These are phyloP conservation scores for Colletotrichum sansevieriae DNA, from an alignment of 2,329 filamentous ascomycete genomes.

Conservation along the genomic window DNA sequence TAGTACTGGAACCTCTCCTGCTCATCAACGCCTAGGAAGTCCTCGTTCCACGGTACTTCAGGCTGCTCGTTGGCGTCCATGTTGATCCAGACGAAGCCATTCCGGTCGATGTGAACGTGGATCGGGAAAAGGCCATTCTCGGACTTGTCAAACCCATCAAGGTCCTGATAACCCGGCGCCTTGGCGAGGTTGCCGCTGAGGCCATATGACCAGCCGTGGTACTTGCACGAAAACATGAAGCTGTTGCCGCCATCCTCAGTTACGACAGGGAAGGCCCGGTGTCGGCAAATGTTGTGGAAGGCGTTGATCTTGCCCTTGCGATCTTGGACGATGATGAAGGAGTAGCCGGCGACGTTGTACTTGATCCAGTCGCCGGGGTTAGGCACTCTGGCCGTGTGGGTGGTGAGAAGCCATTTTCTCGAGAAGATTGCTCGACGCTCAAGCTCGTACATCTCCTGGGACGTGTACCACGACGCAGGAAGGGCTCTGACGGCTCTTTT, in stretches of 20 bases:
- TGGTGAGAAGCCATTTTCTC: constrained; percentile 67
- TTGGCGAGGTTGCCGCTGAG: constrained; percentile 69
- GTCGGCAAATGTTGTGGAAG: constrained; percentile 74
- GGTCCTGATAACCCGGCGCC: constrained; percentile 69
- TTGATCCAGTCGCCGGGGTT: constrained; percentile 69
- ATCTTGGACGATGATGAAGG: constrained; percentile 66
- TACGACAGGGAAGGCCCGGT: constrained; percentile 71
- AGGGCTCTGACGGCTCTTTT: constrained; percentile 54
- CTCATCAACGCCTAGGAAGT: constrained; percentile 62
- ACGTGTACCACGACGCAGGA: constrained; percentile 65
- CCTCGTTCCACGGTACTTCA: constrained; percentile 64
- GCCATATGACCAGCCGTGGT: constrained; percentile 74
- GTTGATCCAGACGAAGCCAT: constrained; percentile 72
- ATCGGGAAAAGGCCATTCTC: constrained; percentile 69
- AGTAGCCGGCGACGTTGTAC: constrained; percentile 67
- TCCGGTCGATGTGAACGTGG: constrained; percentile 64
- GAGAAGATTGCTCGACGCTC: constrained; percentile 70
- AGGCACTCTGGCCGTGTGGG: constrained; percentile 63
- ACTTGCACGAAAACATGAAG: constrained; percentile 69
- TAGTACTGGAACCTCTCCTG: constrained; percentile 60
- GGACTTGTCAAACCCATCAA: constrained; percentile 67
- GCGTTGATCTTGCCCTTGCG: constrained; percentile 66
- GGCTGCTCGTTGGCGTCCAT: constrained; percentile 60
- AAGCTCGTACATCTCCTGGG: constrained; percentile 67
- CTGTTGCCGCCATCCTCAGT: constrained; percentile 63